Evolutionary conservation across 2,329 filamentous ascomycete genomes (phyloP), one percentile per base, ranked within the genome.

Genomic region (Epichloe sylvatica): DNA sequence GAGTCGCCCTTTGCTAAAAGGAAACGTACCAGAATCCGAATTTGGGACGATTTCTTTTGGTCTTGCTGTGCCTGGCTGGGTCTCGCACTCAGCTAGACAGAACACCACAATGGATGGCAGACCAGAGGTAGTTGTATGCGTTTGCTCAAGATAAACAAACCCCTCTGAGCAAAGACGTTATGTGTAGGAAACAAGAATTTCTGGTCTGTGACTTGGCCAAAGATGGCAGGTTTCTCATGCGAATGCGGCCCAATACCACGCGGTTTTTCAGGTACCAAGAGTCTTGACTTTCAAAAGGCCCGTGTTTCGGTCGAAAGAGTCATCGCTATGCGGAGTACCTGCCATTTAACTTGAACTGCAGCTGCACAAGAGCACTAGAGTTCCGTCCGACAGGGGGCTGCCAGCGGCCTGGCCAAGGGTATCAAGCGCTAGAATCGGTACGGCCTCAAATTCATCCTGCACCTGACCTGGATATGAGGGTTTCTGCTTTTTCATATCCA

Each of bases 231-330:
- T 42, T 42, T 4, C 40, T 25, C 40, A 25, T 39, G 47, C 44
- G 43, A 43, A 40, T 37, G 49, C 49, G 33, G 49, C 49, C 49
- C 49, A 50, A 50, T 50, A 34, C 34, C 44, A 50, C 38, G 38
- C 19, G 49, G 23, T 38, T 40, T 47, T 37, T 47, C 44, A 50
- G 49, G 43, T 46, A 46, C 43, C 37, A 45, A 45, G 25, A 21
- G 19, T 39, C 47, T 45, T 33, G 34, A n/a, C 23, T 38, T 38
- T 19, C 21, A 36, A 19, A 23, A 21, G 34, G 40, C 38, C 41
- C 40, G 11, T 21, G n/a, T 21, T 44, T 21, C 44, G n/a, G 37
- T 7, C 30, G 11, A 46, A 25, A 35, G 36, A 47, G 15, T 40
- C 37, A 35, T 49, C 11, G 12, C 13, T n/a, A 41, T 30, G 15